Percentiles rank a stretch among this genome's conserved stretches.
Conservation (phyloP, 164 flowering plant species). For the Cinnamomum chago region DNA sequence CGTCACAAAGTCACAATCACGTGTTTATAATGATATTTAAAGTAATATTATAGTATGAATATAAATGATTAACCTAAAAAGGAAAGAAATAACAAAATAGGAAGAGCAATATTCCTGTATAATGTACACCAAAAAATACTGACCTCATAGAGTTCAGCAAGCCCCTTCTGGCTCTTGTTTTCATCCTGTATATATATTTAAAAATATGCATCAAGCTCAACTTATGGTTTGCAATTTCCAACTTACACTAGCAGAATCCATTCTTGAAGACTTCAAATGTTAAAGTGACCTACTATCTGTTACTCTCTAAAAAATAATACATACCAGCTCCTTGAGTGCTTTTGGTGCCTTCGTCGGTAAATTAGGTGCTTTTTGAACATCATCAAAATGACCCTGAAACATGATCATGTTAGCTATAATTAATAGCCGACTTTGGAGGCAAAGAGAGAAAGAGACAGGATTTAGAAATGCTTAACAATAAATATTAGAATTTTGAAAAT, state of each 20-base stretch:
- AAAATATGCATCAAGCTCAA: not conserved
- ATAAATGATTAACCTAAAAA: not conserved
- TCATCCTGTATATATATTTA: slow-evolving; percentile 61
- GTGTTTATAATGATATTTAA: not conserved
- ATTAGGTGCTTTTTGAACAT: slow-evolving; percentile 57
- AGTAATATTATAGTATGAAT: not conserved
- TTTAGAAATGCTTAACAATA: not conserved
- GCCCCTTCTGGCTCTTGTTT: slow-evolving; percentile 90
- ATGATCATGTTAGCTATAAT: slow-evolving; percentile 6
- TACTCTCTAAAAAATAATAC: slow-evolving; percentile 1
- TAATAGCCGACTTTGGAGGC: not conserved
- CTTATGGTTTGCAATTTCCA: not conserved
- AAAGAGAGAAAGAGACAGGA: not conserved
- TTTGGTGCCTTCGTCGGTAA: slow-evolving; percentile 59
- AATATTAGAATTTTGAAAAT: not conserved
- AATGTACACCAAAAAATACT: slow-evolving; percentile 11
- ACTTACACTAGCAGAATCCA: not conserved
- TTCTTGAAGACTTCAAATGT: not conserved
- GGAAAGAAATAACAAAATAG: not conserved
- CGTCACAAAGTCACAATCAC: not conserved
- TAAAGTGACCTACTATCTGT: not conserved
- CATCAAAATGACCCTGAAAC: slow-evolving; percentile 74
- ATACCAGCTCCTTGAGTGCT: slow-evolving; percentile 74
- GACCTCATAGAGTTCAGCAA: slow-evolving; percentile 92
- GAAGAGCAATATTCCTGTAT: not conserved